A percentile compares a stretch with the other conserved stretches of the same genome.
Conservation (phyloP, 2,329 filamentous ascomycete genomes). For the Truncatella angustata region DNA sequence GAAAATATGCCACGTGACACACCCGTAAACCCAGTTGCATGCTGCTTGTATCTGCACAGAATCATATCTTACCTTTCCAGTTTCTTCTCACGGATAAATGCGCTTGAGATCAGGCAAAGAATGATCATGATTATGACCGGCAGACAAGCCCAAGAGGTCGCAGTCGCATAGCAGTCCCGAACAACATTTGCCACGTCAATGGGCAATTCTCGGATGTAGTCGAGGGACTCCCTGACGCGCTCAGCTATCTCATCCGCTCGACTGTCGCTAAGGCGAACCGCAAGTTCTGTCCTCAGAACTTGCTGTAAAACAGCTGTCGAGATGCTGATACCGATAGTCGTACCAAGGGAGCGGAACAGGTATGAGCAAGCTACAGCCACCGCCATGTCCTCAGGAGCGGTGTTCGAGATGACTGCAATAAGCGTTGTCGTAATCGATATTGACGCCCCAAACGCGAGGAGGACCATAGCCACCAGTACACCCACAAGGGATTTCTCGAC, state of each 20-base stretch:
- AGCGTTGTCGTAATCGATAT: constrained; percentile 69
- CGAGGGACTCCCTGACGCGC: constrained; percentile 66
- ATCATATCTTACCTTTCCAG: too few species aligned
- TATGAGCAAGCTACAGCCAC: constrained; percentile 78
- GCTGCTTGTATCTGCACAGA: too few species aligned
- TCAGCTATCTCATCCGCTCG: constrained; percentile 66
- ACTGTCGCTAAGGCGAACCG: constrained; percentile 50
- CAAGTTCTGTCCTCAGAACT: constrained; percentile 57
- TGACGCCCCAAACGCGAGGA: constrained; percentile 41
- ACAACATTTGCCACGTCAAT: constrained; percentile 59
- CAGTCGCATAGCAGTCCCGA: constrained; percentile 60
- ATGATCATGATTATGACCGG: constrained; percentile 35
- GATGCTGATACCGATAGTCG: constrained; percentile 72
- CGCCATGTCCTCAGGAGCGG: constrained; percentile 64
- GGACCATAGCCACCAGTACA: constrained; percentile 55
- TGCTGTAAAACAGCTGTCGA: constrained; percentile 72
- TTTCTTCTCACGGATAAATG: constrained; percentile 58
- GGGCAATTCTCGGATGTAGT: constrained; percentile 65
- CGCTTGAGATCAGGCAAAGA: constrained; percentile 36
- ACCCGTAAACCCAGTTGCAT: too few species aligned
- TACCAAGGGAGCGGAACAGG: constrained; percentile 75
- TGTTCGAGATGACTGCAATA: constrained; percentile 70
- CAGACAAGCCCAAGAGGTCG: constrained; percentile 38
- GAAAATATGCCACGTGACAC: too few species aligned
- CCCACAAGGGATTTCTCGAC: constrained; percentile 45